Percentiles rank a stretch among this genome's conserved stretches.
Evolutionary conservation across 2,329 filamentous ascomycete species (phyloP).

Genomic region (Clarireedia sp.): DNA sequence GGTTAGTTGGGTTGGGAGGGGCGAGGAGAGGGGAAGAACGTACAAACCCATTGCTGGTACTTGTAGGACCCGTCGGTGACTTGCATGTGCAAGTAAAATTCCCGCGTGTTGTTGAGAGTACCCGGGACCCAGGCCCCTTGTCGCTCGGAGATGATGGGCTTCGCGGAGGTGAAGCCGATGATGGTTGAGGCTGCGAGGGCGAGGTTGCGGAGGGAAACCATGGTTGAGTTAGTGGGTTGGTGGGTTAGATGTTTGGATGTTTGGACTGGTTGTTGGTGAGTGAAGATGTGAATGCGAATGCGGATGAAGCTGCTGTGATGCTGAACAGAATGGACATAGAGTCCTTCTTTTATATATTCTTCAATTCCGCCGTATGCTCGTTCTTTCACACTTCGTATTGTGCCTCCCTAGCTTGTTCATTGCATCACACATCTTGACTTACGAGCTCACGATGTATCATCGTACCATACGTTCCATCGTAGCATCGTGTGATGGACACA

Average conservation of each 20-base stretch:
- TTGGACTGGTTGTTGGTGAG: neutral
- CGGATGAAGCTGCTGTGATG: no score
- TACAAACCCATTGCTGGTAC: conserved; percentile 16
- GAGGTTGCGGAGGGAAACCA: conserved; percentile 15
- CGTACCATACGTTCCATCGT: no score
- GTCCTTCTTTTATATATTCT: no score
- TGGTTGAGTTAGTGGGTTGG: conserved; percentile 4
- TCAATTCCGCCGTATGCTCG: no score
- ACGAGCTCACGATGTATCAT: no score
- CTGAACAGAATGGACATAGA: no score
- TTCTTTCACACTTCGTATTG: no score
- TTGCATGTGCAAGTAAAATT: conserved; percentile 19
- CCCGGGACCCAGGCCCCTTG: conserved; percentile 14
- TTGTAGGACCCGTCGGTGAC: conserved; percentile 9
- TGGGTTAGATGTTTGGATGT: neutral
- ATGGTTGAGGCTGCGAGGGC: conserved; percentile 12
- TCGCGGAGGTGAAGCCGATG: conserved; percentile 11
- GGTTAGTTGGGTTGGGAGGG: neutral
- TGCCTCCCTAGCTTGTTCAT: no score
- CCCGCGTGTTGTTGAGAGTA: conserved; percentile 21
- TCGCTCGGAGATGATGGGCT: conserved; percentile 2
- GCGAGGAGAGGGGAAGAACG: neutral
- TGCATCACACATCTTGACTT: no score
- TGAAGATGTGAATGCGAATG: neutral
- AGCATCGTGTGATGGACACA: no score